Percentiles rank a stretch among this genome's conserved stretches.
Conservation (phyloP, 2,329 filamentous ascomycete species). For the Nigrograna mackinnonii region DNA sequence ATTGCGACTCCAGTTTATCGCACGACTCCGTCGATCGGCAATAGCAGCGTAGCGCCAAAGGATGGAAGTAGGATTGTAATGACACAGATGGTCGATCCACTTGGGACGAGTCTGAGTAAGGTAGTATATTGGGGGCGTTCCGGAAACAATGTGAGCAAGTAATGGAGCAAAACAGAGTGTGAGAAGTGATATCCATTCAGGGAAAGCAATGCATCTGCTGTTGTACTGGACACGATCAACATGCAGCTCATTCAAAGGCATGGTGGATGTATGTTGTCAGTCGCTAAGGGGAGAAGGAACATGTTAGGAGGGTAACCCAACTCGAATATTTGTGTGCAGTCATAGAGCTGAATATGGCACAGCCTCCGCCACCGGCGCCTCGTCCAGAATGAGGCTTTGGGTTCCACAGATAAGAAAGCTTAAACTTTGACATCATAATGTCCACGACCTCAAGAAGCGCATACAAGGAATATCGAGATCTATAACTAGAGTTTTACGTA, state of each 20-base stretch:
- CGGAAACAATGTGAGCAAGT: slow-evolving; percentile 27
- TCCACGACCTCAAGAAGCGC: no score
- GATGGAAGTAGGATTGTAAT: slow-evolving; percentile 39
- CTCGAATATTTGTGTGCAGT: no score
- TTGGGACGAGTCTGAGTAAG: slow-evolving; percentile 8
- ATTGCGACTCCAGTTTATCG: slow-evolving; percentile 21
- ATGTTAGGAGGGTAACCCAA: no score
- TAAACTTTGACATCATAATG: no score
- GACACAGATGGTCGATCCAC: slow-evolving; percentile 29
- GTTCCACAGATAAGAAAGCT: no score
- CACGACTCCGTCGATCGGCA: slow-evolving; percentile 28
- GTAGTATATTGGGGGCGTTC: slow-evolving; percentile 14
- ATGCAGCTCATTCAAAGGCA: background rate
- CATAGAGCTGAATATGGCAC: no score
- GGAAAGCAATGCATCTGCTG: background rate
- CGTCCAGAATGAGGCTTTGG: no score
- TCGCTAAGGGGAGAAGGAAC: no score
- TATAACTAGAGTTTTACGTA: no score
- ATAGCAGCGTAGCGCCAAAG: slow-evolving; percentile 39
- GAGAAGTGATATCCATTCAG: slow-evolving; percentile 26
- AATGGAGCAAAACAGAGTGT: slow-evolving; percentile 32
- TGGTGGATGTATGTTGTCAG: no score
- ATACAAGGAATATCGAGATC: no score
- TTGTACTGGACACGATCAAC: slow-evolving; percentile 1
- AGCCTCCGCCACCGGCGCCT: no score